Evolutionary conservation across 2,329 filamentous ascomycete genomes (phyloP).

Genomic region (Orbilia quercus): DNA sequence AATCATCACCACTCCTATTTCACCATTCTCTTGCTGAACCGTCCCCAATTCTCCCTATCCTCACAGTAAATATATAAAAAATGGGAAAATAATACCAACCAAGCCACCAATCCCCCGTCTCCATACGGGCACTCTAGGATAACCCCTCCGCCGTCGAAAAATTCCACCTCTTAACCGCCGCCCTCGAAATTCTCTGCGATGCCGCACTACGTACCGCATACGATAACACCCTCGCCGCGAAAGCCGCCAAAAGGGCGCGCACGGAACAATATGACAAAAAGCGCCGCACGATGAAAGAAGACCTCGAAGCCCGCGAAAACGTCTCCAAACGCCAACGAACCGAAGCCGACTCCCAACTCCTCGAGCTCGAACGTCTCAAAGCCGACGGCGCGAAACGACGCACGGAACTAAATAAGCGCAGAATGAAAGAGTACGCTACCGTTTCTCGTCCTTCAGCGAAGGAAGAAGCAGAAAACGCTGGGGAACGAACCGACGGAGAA

Average conservation of each 20-base stretch:
- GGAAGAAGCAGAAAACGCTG: slow-evolving; percentile 61
- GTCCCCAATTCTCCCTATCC: slow-evolving; percentile 5
- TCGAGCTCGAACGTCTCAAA: slow-evolving; percentile 57
- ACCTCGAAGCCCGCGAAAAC: slow-evolving; percentile 66
- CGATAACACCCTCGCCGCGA: slow-evolving; percentile 65
- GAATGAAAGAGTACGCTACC: slow-evolving; percentile 63
- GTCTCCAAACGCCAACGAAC: slow-evolving; percentile 63
- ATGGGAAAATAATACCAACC: slow-evolving; percentile 24
- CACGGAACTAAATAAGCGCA: slow-evolving; percentile 64
- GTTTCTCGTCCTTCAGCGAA: neutral
- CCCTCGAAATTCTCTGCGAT: slow-evolving; percentile 67
- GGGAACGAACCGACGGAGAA: slow-evolving; percentile 51
- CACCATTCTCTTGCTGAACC: slow-evolving; percentile 26
- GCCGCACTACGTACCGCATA: slow-evolving; percentile 64
- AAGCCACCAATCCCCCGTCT: slow-evolving; percentile 7
- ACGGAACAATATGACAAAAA: slow-evolving; percentile 65
- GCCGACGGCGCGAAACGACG: slow-evolving; percentile 64
- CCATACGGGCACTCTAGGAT: slow-evolving; percentile 42
- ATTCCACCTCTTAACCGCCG: slow-evolving; percentile 67
- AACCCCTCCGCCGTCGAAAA: slow-evolving; percentile 65
- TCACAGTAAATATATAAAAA: slow-evolving; percentile 31
- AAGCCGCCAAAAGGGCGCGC: slow-evolving; percentile 64
- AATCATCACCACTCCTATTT: neutral
- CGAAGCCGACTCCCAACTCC: slow-evolving; percentile 63
- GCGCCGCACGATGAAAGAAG: slow-evolving; percentile 67